Base-by-base conservation (phyloP, 306 rosid species). In the Erythrophleum fordii region DNA sequence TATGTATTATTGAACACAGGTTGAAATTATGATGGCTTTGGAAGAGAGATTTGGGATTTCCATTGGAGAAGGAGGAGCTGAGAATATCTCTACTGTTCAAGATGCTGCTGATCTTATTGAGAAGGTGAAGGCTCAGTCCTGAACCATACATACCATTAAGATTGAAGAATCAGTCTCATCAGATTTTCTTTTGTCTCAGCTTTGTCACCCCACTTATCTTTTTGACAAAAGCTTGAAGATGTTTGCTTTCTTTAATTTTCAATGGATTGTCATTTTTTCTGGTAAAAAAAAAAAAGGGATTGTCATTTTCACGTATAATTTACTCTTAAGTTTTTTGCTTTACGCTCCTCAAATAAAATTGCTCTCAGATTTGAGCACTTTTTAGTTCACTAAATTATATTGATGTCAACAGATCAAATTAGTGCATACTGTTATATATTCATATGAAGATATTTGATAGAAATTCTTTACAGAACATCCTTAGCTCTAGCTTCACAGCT, bases 21-120 rank as follows among this genome's bases (percentile, higher is more conserved):
- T 92, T 60, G 89, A 92, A 75, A 88, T 92, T 69, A 80, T 90
- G 88, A 88, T 86, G 94, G 86, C 89, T 73, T 81, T 91, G 88
- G 88, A 92, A 78, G 95, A 92, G 85, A 89, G 81, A 81, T 90
- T 90, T 59, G 92, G 83, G 4, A 88, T 89, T 28, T 87, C 95
- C 44, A 79, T 90, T 4, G 91, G 91, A 58, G 97, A 87, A 80
- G 87, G 80, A 4, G 93, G 88, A 73, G 94, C 92, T 10, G 94
- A 92, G 90, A 89, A 88, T 45, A 85, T 92, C 82, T 82, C 87
- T 1, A 90, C 92, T 11, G 87, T 90, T 72, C 91, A 92, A 84
- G 97, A 90, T 23, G 94, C 94, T 1, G 97, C 91, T 46, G 86
- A 90, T 86, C 87, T 88, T 14, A 85, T 88, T 25, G 91, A 89